Evolutionary conservation across 1,139 yeast genomes (phyloP).

Genomic region (Candida sanyaensis): DNA sequence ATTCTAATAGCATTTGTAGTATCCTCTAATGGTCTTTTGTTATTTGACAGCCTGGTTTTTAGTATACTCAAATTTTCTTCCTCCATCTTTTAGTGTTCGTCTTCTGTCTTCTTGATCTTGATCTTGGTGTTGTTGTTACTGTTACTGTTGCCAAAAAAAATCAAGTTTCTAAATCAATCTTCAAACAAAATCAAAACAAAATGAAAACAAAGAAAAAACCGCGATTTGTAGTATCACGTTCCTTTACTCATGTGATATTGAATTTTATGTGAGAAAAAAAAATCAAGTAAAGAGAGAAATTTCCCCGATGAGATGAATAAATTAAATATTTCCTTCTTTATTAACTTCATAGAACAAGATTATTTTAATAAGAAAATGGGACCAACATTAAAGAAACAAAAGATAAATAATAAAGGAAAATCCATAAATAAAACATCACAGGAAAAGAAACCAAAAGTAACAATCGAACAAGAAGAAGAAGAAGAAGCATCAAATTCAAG

Average conservation of each 20-base stretch:
- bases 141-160: not conserved
- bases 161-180: not conserved
- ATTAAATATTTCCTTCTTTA: not conserved
- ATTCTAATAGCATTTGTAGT: constrained; percentile 4
- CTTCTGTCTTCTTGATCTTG: no score
- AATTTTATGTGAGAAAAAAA: not conserved
- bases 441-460: constrained; percentile 6
- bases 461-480: constrained; percentile 6
- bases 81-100: not conserved
- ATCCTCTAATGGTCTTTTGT: not conserved
- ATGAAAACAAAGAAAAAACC: not conserved
- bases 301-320: constrained; percentile 1
- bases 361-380: constrained; percentile 4
- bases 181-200: constrained; percentile 2
- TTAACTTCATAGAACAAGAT: no score
- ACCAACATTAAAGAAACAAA: constrained; percentile 12
- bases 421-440: constrained; percentile 3
- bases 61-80: not conserved
- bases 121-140: not conserved
- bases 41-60: not conserved
- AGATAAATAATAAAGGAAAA: constrained; percentile 10
- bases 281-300: not conserved
- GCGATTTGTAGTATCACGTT: not conserved
- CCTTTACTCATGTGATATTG: not conserved
- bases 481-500: constrained; percentile 1